Evolutionary conservation across 441 rosid genomes (phyloP).

Genomic region (Corymbia calophylla): DNA sequence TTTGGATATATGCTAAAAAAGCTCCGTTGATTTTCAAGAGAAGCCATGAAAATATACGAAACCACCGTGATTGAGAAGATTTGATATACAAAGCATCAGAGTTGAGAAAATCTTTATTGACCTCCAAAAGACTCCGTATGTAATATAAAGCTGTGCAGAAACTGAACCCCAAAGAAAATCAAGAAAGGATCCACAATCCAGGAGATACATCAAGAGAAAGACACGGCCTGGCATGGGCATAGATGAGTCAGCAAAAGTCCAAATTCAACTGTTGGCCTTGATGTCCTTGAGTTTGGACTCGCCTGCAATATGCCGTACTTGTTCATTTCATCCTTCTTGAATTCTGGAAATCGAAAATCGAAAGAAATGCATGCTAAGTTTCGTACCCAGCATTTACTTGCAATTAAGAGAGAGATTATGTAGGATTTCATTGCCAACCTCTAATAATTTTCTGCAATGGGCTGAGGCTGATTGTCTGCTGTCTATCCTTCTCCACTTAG

Average conservation of each 20-base stretch:
- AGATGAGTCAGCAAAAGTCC: neutral
- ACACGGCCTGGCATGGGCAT: neutral
- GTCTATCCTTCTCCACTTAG: constrained; percentile 17
- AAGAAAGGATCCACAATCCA: neutral
- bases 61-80: neutral
- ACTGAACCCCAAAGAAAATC: neutral
- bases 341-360: constrained; percentile 22
- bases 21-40: neutral
- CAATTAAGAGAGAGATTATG: neutral
- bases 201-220: neutral
- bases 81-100: neutral
- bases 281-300: constrained; percentile 13
- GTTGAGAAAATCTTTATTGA: neutral
- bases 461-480: constrained; percentile 17
- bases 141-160: neutral
- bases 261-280: constrained; percentile 28
- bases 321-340: constrained; percentile 43
- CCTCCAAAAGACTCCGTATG: neutral
- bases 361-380: neutral
- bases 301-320: constrained; percentile 27
- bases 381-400: neutral
- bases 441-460: constrained; percentile 38
- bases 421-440: constrained; percentile 30
- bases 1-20: neutral
- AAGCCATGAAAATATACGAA: neutral